Percentiles rank a stretch among this genome's conserved stretches.
Conservation (phyloP, 306 rosid genomes). For the Cicer cuneatum region DNA sequence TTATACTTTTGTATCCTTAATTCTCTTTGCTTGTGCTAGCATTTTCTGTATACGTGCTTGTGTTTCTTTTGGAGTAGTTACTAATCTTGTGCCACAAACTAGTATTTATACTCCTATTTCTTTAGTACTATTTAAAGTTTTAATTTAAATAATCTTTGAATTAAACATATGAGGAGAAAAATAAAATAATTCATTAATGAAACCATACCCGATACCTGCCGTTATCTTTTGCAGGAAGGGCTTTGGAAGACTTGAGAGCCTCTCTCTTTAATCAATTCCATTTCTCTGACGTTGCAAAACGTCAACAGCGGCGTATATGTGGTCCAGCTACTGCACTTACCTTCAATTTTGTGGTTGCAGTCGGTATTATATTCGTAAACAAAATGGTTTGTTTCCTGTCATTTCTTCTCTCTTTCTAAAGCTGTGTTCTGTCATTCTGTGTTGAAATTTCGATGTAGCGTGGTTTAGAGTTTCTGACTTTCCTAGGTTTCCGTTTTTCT, state of each 20-base stretch:
- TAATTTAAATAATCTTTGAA: background rate
- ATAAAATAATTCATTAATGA: background rate
- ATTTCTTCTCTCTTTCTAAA: constrained; percentile 17
- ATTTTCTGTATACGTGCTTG: background rate
- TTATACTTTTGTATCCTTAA: background rate
- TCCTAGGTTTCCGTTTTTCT: background rate
- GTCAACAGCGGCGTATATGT: constrained; percentile 70
- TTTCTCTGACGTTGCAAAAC: constrained; percentile 70
- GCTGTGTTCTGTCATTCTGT: background rate
- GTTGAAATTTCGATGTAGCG: constrained; percentile 23
- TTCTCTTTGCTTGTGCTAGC: background rate
- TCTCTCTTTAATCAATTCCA: constrained; percentile 70
- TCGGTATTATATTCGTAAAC: constrained; percentile 81
- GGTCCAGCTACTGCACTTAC: constrained; percentile 82
- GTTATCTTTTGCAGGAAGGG: constrained; percentile 57
- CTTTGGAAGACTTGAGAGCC: constrained; percentile 77
- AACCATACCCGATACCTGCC: constrained; percentile 6
- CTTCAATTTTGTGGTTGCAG: constrained; percentile 87
- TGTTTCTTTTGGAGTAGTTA: background rate
- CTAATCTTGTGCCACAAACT: background rate
- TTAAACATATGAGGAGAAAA: background rate
- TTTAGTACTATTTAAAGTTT: background rate
- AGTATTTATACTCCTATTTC: constrained; percentile 2
- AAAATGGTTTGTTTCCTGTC: constrained; percentile 72
- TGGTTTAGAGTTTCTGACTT: constrained; percentile 41